Evolutionary conservation across 306 rosid species (phyloP), one percentile per base, ranked within the genome.

Genomic region (Acmispon strigosus): DNA sequence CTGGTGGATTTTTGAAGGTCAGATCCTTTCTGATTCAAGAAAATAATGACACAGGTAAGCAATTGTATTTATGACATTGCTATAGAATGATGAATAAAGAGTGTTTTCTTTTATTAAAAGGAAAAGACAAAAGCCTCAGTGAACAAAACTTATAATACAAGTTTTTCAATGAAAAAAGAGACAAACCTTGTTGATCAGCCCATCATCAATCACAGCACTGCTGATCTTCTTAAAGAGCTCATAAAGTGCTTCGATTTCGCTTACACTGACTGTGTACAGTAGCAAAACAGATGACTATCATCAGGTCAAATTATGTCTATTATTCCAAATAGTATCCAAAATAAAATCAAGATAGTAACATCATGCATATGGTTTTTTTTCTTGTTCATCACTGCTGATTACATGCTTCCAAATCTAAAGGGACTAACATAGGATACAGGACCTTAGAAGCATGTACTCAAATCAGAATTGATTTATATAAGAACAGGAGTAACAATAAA

Each of bases 211-310:
- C 64, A 89, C 94, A 16, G 96, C 96, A 73, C 96, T 87, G 80
- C 96, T 92, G 48, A 87, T 92, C 91, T 91, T 89, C 85, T 91
- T 91, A 66, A 91, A 91, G 66, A 92, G 93, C 78, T 92, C 97
- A 67, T 89, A 92, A 42, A 92, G 94, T 73, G 97, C 97, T 76
- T 92, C 97, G 61, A 92, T 87, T 86, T 92, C 98, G 76, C 96
- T 92, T 54, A 89, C 98, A 1, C 98, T 92, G 77, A 92, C 96
- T 89, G 92, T 82, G 82, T 67, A 34, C 8, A 78, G 2, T 61
- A 8, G 27, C 27, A 55, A 47, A 51, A 61, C 27, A 75, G 48
- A 36, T 12, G 47, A 7, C 6, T 20, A 61, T 39, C 44, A 54
- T 34, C 51, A 70, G 65, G 6, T 48, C 60, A 70, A 32, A 9